Evolutionary conservation across 2,329 filamentous ascomycete species (phyloP).

Genomic region (Colletotrichum magnum): DNA sequence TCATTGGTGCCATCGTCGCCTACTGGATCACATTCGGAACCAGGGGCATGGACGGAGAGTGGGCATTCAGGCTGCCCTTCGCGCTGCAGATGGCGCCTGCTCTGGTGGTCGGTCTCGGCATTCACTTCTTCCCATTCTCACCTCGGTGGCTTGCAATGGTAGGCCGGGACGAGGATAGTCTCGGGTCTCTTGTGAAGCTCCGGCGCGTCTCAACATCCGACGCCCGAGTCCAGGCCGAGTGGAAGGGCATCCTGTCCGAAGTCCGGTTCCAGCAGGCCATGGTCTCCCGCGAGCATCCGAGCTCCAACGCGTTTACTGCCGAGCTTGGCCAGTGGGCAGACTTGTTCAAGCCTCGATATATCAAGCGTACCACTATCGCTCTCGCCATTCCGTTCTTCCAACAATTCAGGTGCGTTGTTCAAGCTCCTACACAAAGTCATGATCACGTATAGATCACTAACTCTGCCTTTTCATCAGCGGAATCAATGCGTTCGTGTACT

Average conservation of each 20-base stretch:
- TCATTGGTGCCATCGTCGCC: constrained; percentile 66
- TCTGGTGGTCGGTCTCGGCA: constrained; percentile 55
- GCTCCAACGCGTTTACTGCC: constrained; percentile 52
- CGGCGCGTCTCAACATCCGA: constrained; percentile 59
- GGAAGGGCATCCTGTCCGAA: constrained; percentile 64
- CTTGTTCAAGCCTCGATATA: constrained; percentile 60
- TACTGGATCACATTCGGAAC: constrained; percentile 70
- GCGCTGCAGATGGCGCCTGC: constrained; percentile 60
- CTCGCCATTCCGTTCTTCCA: constrained; percentile 49
- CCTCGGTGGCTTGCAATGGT: constrained; percentile 60
- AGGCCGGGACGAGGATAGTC: constrained; percentile 54
- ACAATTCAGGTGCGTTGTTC: constrained; percentile 34
- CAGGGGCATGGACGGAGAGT: constrained; percentile 55
- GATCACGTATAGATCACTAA: too few species aligned
- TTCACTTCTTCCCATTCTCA: constrained; percentile 61
- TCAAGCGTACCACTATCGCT: constrained; percentile 57
- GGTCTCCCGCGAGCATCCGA: constrained; percentile 53
- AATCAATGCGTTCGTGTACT: constrained; percentile 46
- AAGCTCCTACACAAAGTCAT: not conserved
- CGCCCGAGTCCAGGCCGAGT: constrained; percentile 60
- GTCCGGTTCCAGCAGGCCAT: constrained; percentile 60
- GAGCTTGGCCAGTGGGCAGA: constrained; percentile 62
- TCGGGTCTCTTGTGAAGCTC: constrained; percentile 54
- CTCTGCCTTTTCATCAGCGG: constrained; percentile 26
- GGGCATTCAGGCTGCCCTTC: constrained; percentile 62